Evolutionary conservation across 768 basidiomycete genomes (phyloP), one percentile per base, ranked within the genome.

Genomic region (Agrocybe chaxingu): DNA sequence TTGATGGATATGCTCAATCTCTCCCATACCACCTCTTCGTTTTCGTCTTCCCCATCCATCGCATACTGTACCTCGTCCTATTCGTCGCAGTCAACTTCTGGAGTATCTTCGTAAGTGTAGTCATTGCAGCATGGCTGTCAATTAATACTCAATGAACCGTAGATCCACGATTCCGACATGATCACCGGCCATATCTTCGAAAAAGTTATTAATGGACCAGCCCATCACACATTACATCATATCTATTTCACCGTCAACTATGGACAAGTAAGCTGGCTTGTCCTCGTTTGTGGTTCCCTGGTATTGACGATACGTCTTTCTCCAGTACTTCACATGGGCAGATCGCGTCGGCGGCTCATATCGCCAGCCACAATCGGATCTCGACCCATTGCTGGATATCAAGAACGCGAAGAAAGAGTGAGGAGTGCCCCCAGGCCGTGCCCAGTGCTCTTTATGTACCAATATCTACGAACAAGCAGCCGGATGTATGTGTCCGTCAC

Each of bases 121-220:
- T 19, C n/a, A 34, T 0, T 40, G 29, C 30, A 29, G 29, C 13
- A 16, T 12, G 29, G 12, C 19, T 16, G n/a, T 24, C 5, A 36
- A 32, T 30, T 38, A 8, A 16, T 42, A 34, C 13, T 18, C 43
- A 1, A 42, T 33, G 8, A 36, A 24, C 35, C 37, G 7, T 43
- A 93, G 92, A 99, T 99, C 58, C 96, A 99, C 64, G 97, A 99
- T 69, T 95, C 92, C 3, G 97, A 98, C 73, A 98, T 99, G 96
- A 84, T 98, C 62, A 91, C 92, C 29, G 95, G 89, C 3, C 87
- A 92, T 64, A 73, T 84, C 3, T 78, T 97, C 4, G 96, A 98
- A 70, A 84, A 77, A 52, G 70, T 89, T 64, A 94, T 99, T 71
- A 99, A 98, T 69, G 94, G 93, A n/a, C 96, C 97, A 2, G 92